Conservation (phyloP, 139 green algal species). For the Haematococcus lacustris region DNA sequence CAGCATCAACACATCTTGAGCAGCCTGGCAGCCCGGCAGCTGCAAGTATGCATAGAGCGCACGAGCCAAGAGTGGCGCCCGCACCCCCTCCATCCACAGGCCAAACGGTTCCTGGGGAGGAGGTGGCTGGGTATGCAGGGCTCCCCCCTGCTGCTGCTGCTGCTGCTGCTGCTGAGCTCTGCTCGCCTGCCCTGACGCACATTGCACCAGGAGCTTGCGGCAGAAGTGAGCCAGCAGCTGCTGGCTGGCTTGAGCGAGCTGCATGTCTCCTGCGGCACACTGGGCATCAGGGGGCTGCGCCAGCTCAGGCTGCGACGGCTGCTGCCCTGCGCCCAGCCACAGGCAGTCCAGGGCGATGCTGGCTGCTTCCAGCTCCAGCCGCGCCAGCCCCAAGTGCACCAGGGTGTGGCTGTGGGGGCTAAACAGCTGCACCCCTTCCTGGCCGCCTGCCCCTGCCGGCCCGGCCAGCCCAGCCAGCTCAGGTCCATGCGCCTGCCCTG, state of each 20-base stretch:
- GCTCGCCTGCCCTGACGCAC: too few species aligned
- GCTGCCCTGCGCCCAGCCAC: not conserved
- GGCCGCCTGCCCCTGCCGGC: too few species aligned
- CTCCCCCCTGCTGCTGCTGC: not conserved
- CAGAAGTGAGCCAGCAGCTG: not conserved
- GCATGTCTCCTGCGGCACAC: too few species aligned
- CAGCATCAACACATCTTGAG: not conserved
- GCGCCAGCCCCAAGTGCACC: not conserved
- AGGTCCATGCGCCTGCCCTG: too few species aligned
- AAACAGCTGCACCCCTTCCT: too few species aligned
- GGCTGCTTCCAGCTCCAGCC: slow-evolving; percentile 5
- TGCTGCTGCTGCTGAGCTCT: not conserved
- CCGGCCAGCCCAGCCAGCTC: too few species aligned
- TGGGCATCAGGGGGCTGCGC: too few species aligned
- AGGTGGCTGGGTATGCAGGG: not conserved
- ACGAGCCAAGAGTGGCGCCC: slow-evolving; percentile 3
- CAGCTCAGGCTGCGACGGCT: not conserved
- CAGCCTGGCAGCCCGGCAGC: not conserved
- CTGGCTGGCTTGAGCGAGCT: not conserved
- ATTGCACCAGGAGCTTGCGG: too few species aligned
- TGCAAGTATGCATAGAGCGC: not conserved
- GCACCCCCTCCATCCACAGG: not conserved
- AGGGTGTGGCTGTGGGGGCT: not conserved
- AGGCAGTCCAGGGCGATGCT: too few species aligned
- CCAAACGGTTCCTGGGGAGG: not conserved